Percentiles rank a stretch among this genome's conserved stretches.
phyloP scores from a whole-genome alignment of 1,139 yeast genomes.

The Taiozyma sp. region DNA sequence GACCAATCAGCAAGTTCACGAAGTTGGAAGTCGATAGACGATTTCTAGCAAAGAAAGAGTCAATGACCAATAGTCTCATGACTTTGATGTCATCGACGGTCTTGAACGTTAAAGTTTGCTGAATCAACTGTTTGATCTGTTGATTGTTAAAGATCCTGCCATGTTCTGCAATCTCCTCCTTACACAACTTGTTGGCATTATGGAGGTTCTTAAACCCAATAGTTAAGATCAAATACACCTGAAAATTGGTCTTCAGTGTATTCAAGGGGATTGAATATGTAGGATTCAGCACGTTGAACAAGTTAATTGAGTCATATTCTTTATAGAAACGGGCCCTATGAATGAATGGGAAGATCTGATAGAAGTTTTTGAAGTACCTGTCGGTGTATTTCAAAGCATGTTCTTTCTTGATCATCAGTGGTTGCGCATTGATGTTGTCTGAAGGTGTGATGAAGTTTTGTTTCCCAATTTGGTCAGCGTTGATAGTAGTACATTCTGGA shows the following conservation, averaged over 20 bases:
- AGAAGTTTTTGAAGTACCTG: slow-evolving; percentile 14
- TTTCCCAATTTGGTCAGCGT: slow-evolving; percentile 18
- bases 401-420: slow-evolving; percentile 12
- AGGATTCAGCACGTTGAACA: slow-evolving; percentile 15
- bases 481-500: slow-evolving; percentile 18
- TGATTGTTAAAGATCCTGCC: slow-evolving; percentile 4
- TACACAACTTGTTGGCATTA: slow-evolving; percentile 6
- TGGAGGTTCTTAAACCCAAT: slow-evolving; percentile 17
- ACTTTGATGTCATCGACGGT: slow-evolving; percentile 18
- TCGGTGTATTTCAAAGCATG: slow-evolving; percentile 12
- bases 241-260: slow-evolving; percentile 12
- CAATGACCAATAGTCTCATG: slow-evolving; percentile 15
- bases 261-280: slow-evolving; percentile 1
- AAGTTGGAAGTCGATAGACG: slow-evolving; percentile 18
- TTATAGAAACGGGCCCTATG: slow-evolving; percentile 10
- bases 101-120: slow-evolving; percentile 13
- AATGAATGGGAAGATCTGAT: slow-evolving; percentile 15
- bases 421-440: slow-evolving; percentile 1
- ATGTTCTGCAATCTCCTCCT: slow-evolving; percentile 8
- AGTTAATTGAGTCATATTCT: slow-evolving; percentile 9
- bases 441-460: slow-evolving; percentile 8
- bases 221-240: slow-evolving; percentile 13
- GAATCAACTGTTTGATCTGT: slow-evolving; percentile 8
- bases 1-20: slow-evolving; percentile 15
- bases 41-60: slow-evolving; percentile 17